These are phyloP conservation scores for Kalanchoe fedtschenkoi DNA, from an alignment of 164 flowering plant species.

Conservation along the genomic window DNA sequence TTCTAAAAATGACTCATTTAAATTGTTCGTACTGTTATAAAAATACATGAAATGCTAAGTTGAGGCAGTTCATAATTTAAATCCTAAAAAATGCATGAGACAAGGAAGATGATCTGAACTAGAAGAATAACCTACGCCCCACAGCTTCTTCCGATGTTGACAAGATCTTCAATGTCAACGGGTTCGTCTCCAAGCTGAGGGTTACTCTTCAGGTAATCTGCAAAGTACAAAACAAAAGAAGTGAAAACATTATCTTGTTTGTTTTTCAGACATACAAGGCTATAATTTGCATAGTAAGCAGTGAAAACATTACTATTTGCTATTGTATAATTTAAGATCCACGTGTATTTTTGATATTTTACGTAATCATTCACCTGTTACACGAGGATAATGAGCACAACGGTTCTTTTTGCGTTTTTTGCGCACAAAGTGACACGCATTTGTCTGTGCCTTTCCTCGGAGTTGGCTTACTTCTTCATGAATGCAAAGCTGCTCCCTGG, in stretches of 20 bases:
- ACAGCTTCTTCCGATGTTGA: constrained; percentile 61
- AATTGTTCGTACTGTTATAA: neutral
- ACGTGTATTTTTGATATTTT: neutral
- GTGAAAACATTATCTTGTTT: too few species aligned
- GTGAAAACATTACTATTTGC: too few species aligned
- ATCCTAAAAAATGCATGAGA: neutral
- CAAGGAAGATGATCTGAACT: neutral
- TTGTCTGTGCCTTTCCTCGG: constrained; percentile 72
- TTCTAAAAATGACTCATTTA: neutral
- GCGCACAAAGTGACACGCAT: constrained; percentile 69
- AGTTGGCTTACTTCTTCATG: constrained; percentile 66
- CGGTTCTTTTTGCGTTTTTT: constrained; percentile 34
- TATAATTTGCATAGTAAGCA: too few species aligned
- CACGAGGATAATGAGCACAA: constrained; percentile 45
- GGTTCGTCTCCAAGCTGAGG: constrained; percentile 84
- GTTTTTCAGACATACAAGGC: too few species aligned
- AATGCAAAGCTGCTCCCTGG: constrained; percentile 94
- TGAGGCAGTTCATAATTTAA: neutral
- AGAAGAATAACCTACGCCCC: constrained; percentile 68
- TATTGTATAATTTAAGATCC: too few species aligned
- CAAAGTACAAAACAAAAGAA: too few species aligned
- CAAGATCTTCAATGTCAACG: constrained; percentile 92
- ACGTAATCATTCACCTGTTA: constrained; percentile 35
- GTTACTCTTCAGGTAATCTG: constrained; percentile 54
- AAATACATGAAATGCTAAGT: neutral